Evolutionary conservation across 2,329 filamentous ascomycete species (phyloP).

Genomic region (Capronia coronata): DNA sequence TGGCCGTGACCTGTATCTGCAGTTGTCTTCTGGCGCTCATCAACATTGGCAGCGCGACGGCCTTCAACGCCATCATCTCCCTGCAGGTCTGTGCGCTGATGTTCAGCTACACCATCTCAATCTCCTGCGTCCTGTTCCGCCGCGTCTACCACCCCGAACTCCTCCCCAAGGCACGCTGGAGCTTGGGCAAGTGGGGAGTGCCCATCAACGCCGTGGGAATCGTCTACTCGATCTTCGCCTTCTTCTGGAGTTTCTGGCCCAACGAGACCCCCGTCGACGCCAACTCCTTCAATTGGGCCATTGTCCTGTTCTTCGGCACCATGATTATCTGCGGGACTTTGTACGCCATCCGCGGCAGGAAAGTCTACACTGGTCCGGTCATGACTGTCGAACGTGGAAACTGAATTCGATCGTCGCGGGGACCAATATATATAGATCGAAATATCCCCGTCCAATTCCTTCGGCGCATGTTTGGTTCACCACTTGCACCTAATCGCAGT

Average conservation of each 20-base stretch:
- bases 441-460: too few relatives aligned
- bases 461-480: too few relatives aligned
- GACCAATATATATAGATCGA: not conserved
- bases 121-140: constrained; percentile 41
- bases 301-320: constrained; percentile 40
- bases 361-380: constrained; percentile 34
- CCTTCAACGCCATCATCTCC: constrained; percentile 33
- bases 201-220: constrained; percentile 34
- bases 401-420: not conserved
- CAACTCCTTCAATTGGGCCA: constrained; percentile 46
- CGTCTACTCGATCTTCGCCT: constrained; percentile 34
- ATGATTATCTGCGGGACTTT: constrained; percentile 38
- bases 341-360: constrained; percentile 33
- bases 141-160: constrained; percentile 35
- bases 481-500: too few relatives aligned
- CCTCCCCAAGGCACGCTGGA: constrained; percentile 39
- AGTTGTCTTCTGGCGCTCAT: constrained; percentile 19
- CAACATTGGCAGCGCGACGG: constrained; percentile 23
- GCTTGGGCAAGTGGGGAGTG: constrained; percentile 36
- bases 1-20: constrained; percentile 18
- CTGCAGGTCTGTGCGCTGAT: constrained; percentile 45
- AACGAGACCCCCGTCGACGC: constrained; percentile 31
- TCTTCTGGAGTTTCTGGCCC: constrained; percentile 48
- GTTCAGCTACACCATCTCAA: constrained; percentile 46
- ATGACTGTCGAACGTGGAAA: constrained; percentile 24